These are phyloP conservation scores for Sphaerulina populicola DNA, from an alignment of 2,329 filamentous ascomycete genomes.

Conservation along the genomic window DNA sequence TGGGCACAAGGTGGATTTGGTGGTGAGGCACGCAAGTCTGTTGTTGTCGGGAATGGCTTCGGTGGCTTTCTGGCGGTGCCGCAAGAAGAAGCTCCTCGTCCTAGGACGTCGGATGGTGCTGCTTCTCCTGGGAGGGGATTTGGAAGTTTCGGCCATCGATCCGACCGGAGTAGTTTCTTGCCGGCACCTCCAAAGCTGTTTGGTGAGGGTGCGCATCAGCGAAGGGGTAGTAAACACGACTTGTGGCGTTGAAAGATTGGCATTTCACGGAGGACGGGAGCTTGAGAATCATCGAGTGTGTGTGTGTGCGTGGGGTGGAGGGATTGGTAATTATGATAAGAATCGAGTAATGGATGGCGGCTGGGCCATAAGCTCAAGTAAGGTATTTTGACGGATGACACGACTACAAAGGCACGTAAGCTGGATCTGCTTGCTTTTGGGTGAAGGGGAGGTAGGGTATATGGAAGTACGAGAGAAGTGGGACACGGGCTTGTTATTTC, in stretches of 20 bases:
- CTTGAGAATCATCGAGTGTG: too few relatives aligned
- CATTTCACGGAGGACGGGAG: too few relatives aligned
- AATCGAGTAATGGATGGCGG: too few relatives aligned
- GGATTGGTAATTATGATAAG: too few relatives aligned
- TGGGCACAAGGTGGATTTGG: slow-evolving; percentile 44
- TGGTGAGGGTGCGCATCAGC: slow-evolving; percentile 20
- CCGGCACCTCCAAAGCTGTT: slow-evolving; percentile 28
- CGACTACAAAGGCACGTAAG: too few relatives aligned
- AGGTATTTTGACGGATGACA: too few relatives aligned
- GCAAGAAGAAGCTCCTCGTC: slow-evolving; percentile 38
- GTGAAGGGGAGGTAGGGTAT: too few relatives aligned
- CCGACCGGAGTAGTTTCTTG: slow-evolving; percentile 21
- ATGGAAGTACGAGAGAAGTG: too few relatives aligned
- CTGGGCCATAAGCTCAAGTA: too few relatives aligned
- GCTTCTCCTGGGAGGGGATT: slow-evolving; percentile 12
- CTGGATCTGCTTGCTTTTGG: too few relatives aligned
- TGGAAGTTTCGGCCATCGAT: slow-evolving; percentile 12
- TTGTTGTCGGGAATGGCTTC: slow-evolving; percentile 60
- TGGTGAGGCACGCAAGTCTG: slow-evolving; percentile 50
- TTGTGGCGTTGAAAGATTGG: slow-evolving; percentile 27
- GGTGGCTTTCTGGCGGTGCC: slow-evolving; percentile 60
- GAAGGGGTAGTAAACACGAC: slow-evolving; percentile 31
- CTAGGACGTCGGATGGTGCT: slow-evolving; percentile 25
- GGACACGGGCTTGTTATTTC: too few relatives aligned
- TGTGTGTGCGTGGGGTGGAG: too few relatives aligned